These are phyloP conservation scores for Clohesyomyces aquaticus DNA, from an alignment of 495 filamentous ascomycete genomes.

Conservation along the genomic window DNA sequence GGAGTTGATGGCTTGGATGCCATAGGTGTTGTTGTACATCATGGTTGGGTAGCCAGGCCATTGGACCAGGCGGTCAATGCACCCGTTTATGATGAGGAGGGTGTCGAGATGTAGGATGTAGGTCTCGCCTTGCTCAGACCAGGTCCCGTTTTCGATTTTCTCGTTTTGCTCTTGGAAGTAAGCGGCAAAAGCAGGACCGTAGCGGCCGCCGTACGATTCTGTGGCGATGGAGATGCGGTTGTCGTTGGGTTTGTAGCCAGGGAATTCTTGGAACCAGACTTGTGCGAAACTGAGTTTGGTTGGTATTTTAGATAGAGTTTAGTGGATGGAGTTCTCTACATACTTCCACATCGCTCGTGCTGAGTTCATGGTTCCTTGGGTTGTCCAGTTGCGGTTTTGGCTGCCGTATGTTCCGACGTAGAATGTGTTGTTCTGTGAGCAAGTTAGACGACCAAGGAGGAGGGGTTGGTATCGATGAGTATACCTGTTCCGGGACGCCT, in stretches of 20 bases:
- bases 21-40: slow-evolving; percentile 54
- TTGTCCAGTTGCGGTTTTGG: slow-evolving; percentile 50
- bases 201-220: slow-evolving; percentile 66
- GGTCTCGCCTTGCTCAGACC: slow-evolving; percentile 28
- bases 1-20: slow-evolving; percentile 47
- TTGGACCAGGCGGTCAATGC: slow-evolving; percentile 56
- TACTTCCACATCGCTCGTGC: slow-evolving; percentile 61
- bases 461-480: no score
- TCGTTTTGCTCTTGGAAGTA: slow-evolving; percentile 46
- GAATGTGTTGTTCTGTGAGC: slow-evolving; percentile 60
- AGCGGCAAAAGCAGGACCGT: slow-evolving; percentile 52
- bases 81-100: slow-evolving; percentile 70
- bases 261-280: slow-evolving; percentile 61
- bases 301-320: no score
- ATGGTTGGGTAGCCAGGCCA: slow-evolving; percentile 47
- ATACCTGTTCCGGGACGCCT: no score
- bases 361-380: slow-evolving; percentile 58
- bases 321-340: no score
- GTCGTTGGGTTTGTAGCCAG: slow-evolving; percentile 59
- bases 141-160: slow-evolving; percentile 41
- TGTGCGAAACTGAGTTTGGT: no score
- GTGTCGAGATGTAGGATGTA: slow-evolving; percentile 41
- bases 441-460: no score
- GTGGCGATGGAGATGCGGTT: slow-evolving; percentile 57
- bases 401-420: slow-evolving; percentile 65